Conservation (phyloP, 768 basidiomycete genomes). For the Leccinum boreale region DNA sequence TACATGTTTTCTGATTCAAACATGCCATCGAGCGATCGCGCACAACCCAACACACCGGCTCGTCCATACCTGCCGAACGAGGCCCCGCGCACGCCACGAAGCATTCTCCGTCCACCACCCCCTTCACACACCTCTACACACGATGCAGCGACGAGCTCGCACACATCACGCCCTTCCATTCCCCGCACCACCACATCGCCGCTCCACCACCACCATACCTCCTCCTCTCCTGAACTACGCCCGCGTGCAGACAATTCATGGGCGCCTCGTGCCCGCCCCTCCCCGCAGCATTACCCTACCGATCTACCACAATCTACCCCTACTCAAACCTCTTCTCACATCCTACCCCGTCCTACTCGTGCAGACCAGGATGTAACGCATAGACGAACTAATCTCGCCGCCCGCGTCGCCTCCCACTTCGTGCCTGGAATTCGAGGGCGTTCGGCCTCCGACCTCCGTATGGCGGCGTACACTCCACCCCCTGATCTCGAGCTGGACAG, state of each 20-base stretch:
- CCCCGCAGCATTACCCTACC: slow-evolving; percentile 4
- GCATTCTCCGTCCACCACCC: slow-evolving; percentile 18
- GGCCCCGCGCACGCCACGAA: slow-evolving; percentile 7
- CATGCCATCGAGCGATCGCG: slow-evolving; percentile 11
- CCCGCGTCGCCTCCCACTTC: slow-evolving; percentile 9
- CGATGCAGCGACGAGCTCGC: slow-evolving; percentile 3
- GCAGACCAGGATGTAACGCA: slow-evolving; percentile 2
- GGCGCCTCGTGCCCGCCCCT: slow-evolving; percentile 22
- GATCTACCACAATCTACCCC: slow-evolving; percentile 9
- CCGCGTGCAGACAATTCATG: slow-evolving; percentile 20
- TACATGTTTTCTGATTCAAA: not conserved
- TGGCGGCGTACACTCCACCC: slow-evolving; percentile 15
- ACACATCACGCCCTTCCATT: slow-evolving; percentile 1
- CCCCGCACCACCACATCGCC: slow-evolving; percentile 9
- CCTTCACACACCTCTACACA: slow-evolving; percentile 1
- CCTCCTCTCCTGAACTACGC: slow-evolving; percentile 23
- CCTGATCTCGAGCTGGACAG: slow-evolving; percentile 29
- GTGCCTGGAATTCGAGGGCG: slow-evolving; percentile 16
- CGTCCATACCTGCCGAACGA: slow-evolving; percentile 7
- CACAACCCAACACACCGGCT: not conserved
- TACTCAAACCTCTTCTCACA: slow-evolving; percentile 10
- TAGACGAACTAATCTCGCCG: slow-evolving; percentile 15
- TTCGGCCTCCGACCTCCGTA: slow-evolving; percentile 22
- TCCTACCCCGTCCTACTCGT: slow-evolving; percentile 8
- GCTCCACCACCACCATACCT: slow-evolving; percentile 20